phyloP scores from a whole-genome alignment of 2,329 filamentous ascomycete species.

The Malbranchea cinnamomea region DNA sequence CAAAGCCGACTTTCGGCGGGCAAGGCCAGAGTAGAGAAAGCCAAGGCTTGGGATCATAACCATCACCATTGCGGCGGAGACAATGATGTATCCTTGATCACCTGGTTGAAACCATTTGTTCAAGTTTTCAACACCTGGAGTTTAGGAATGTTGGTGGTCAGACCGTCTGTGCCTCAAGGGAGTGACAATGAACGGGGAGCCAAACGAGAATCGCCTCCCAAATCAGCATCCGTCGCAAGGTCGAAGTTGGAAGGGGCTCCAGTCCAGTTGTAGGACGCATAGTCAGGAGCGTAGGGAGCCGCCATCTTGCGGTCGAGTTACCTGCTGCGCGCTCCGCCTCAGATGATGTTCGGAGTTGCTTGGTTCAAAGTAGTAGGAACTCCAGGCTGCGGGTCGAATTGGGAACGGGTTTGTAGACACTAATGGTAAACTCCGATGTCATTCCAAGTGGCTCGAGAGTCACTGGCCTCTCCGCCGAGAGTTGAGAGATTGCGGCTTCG shows the following conservation, averaged over 20 bases:
- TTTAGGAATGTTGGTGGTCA: constrained; percentile 4
- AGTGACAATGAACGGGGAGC: constrained; percentile 12
- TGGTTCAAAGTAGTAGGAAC: neutral
- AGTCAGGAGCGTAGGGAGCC: constrained; percentile 25
- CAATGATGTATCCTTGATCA: constrained; percentile 85
- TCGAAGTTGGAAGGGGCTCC: constrained; percentile 30
- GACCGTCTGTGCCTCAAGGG: neutral
- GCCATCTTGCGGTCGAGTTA: constrained; percentile 1
- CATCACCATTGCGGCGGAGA: constrained; percentile 82
- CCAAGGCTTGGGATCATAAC: constrained; percentile 94
- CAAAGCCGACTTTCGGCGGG: constrained; percentile 91
- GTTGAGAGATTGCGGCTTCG: too few relatives aligned
- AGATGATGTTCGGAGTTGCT: too few relatives aligned
- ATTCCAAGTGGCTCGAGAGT: too few relatives aligned
- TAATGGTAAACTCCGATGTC: too few relatives aligned
- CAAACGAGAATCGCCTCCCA: constrained; percentile 69
- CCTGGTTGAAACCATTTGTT: constrained; percentile 93
- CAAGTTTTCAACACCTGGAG: constrained; percentile 62
- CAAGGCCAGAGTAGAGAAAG: constrained; percentile 93
- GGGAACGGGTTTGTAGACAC: too few relatives aligned
- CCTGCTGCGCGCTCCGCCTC: too few relatives aligned
- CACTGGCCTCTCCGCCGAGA: too few relatives aligned
- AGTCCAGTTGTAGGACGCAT: constrained; percentile 36
- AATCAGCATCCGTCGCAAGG: constrained; percentile 37
- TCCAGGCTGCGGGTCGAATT: too few relatives aligned